These are phyloP conservation scores for Alternaria consortialis DNA, from an alignment of 2,329 filamentous ascomycete genomes.

Conservation along the genomic window DNA sequence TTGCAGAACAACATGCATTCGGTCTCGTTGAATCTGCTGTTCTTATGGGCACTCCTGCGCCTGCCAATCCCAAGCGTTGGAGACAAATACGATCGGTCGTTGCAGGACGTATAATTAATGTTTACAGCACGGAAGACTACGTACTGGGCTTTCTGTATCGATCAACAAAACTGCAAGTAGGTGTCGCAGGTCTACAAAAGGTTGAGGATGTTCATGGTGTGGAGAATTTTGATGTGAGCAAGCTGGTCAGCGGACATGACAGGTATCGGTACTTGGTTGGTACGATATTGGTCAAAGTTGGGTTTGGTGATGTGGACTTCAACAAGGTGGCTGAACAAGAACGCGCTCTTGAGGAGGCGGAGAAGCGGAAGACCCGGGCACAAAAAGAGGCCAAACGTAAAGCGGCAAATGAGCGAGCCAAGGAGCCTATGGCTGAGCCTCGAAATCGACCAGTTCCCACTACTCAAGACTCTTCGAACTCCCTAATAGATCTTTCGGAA, in stretches of 20 bases:
- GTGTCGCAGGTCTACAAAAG: constrained; percentile 81
- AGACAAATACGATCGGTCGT: constrained; percentile 78
- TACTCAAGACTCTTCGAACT: background rate
- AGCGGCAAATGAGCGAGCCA: background rate
- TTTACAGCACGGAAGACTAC: constrained; percentile 86
- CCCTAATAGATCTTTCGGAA: constrained; percentile 4
- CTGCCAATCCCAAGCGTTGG: constrained; percentile 76
- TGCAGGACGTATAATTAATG: constrained; percentile 82
- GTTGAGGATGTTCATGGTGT: constrained; percentile 73
- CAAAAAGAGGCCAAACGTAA: constrained; percentile 32
- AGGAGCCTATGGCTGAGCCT: constrained; percentile 8
- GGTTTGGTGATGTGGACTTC: constrained; percentile 60
- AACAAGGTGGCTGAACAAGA: constrained; percentile 55
- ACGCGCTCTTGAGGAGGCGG: constrained; percentile 38
- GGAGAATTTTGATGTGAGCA: constrained; percentile 61
- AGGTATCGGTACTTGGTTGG: constrained; percentile 60
- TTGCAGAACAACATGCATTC: constrained; percentile 81
- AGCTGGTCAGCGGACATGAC: constrained; percentile 59
- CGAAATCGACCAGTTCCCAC: background rate
- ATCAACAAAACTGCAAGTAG: constrained; percentile 79
- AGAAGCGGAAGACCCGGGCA: constrained; percentile 49
- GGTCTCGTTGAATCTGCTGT: constrained; percentile 84
- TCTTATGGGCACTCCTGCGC: constrained; percentile 80
- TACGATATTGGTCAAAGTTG: constrained; percentile 57
- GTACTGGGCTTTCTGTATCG: constrained; percentile 87